Evolutionary conservation across 2,329 filamentous ascomycete species (phyloP), one percentile per base, ranked within the genome.

Genomic region (Colletotrichum phormii): DNA sequence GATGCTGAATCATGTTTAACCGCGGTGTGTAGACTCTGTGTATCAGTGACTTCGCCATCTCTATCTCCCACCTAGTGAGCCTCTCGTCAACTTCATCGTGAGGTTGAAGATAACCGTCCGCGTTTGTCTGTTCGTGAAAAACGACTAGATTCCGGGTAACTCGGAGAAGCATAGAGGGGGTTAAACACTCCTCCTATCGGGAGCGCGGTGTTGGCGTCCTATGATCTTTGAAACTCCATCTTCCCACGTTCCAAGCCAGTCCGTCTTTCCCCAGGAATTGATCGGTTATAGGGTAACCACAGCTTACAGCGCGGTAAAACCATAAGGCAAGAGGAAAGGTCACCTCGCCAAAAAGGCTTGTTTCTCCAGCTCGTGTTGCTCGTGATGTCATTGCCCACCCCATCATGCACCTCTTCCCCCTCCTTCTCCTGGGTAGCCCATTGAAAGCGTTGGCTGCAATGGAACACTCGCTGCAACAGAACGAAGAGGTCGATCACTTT

Each of bases 1-100:
- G 65, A 29, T 46, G 24, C 29, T 72, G 70, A 72, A 69, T 72
- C 70, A 64, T 72, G 70, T 53, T 46, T n/a, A 58, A 24, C 46
- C 29, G 60, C 54, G 26, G 35, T 33, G 46, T 24, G 51, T 22
- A 55, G 57, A 49, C 42, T 49, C 42, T 49, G 18, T 49, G 42
- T 49, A 49, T 49, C 42, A 49, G 42, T 49, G 42, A 49, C 42
- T 18, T 29, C 11, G n/a, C 15, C 53, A 29, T 24, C 18, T 22
- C 22, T 55, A 29, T 26, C 15, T 24, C 6, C 9, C 15, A 22
- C n/a, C 51, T 12, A 29, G 51, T 9, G 26, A 54, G 26, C 24
- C 11, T 24, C 6, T 24, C 15, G 22, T 15, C 5, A 15, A 55
- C 22, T 29, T 29, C 53, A 29, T 55, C 11, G 12, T 18, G 53